Conservation (phyloP, 306 rosid species). For the Castanopsis chinensis region DNA sequence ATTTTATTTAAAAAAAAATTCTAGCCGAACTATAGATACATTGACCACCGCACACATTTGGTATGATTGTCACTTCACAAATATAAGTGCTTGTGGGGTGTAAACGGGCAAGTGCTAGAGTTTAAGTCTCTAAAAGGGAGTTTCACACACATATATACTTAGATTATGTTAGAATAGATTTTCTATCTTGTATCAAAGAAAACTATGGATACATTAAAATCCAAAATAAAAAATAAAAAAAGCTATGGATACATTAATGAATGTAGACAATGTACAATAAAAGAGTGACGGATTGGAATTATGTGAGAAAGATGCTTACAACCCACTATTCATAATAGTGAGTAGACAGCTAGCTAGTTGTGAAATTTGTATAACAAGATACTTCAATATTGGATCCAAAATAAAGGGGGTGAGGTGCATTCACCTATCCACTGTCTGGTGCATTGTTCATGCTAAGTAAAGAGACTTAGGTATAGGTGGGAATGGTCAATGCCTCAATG, state of each 20-base stretch:
- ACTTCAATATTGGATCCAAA: not conserved
- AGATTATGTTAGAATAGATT: too few relatives aligned
- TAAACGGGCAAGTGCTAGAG: too few relatives aligned
- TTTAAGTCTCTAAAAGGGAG: too few relatives aligned
- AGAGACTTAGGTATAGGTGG: not conserved
- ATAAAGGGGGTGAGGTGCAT: not conserved
- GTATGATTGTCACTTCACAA: too few relatives aligned
- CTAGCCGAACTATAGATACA: not conserved
- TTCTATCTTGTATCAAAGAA: too few relatives aligned
- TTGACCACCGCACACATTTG: too few relatives aligned
- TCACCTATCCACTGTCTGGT: not conserved
- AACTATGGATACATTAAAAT: not conserved
- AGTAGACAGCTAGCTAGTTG: not conserved
- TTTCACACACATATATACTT: too few relatives aligned
- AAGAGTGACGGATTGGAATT: not conserved
- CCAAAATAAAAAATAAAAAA: not conserved
- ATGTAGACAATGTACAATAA: not conserved
- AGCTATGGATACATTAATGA: not conserved
- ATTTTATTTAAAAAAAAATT: not conserved
- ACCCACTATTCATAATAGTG: not conserved
- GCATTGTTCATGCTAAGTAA: not conserved
- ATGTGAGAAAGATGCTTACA: not conserved
- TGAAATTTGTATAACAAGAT: not conserved
- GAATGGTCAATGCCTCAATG: not conserved
- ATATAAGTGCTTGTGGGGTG: too few relatives aligned